phyloP scores from a whole-genome alignment of 1,284 basidiomycete genomes.

The Moniliophthora roreri region DNA sequence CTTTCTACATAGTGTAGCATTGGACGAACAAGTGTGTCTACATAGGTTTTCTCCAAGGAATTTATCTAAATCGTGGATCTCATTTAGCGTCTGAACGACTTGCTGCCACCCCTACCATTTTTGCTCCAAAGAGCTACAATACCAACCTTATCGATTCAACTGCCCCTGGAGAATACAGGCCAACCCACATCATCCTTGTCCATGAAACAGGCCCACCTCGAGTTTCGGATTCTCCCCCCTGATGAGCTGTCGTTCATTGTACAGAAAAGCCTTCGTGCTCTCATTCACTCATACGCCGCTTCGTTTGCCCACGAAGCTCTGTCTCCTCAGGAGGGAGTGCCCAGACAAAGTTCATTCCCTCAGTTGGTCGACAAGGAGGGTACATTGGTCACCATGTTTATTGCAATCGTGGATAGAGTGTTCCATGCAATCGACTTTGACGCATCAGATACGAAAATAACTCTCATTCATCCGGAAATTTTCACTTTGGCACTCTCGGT shows the following conservation, averaged over 20 bases:
- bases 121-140: background rate
- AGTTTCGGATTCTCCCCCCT: background rate
- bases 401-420: background rate
- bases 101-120: slow-evolving; percentile 1
- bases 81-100: background rate
- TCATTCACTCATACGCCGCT: background rate
- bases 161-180: background rate
- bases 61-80: background rate
- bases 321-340: background rate
- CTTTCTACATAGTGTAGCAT: background rate
- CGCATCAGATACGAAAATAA: background rate
- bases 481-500: background rate
- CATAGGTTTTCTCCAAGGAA: background rate
- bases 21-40: background rate
- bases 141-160: background rate
- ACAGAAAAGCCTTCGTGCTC: background rate
- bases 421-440: background rate
- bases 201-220: background rate
- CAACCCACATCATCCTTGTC: background rate
- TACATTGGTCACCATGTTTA: background rate
- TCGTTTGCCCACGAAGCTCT: background rate
- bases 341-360: background rate
- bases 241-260: background rate
- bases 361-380: background rate
- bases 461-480: background rate